These are phyloP conservation scores for Cytospora paraplurivora DNA, from an alignment of 2,329 filamentous ascomycete genomes.

Conservation along the genomic window DNA sequence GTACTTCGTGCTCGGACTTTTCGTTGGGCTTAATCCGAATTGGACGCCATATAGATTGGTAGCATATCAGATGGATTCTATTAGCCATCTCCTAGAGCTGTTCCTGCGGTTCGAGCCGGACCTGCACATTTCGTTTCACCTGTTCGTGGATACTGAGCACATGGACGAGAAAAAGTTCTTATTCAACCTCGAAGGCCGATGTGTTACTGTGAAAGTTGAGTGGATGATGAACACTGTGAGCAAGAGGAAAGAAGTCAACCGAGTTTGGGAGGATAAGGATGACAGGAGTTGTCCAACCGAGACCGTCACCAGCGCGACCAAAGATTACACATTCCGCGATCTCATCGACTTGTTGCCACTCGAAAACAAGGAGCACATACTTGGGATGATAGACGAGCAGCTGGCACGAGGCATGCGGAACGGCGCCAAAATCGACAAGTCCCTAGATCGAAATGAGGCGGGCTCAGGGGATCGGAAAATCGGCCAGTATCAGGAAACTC, in stretches of 20 bases:
- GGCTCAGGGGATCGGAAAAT: not conserved
- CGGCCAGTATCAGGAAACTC: not conserved
- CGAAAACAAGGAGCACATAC: not conserved
- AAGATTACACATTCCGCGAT: not conserved
- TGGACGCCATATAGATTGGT: not conserved
- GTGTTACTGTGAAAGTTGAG: not conserved
- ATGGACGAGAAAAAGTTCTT: not conserved
- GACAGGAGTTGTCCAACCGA: not conserved
- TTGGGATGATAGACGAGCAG: not conserved
- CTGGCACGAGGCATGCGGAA: not conserved
- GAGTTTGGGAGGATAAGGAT: not conserved
- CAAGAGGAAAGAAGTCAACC: accelerated
- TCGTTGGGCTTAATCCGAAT: not conserved
- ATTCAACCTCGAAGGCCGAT: not conserved
- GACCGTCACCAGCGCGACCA: not conserved
- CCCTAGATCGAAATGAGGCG: not conserved
- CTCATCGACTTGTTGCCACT: not conserved
- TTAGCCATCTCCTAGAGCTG: not conserved
- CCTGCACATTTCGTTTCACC: not conserved
- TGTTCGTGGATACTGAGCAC: not conserved
- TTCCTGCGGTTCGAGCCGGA: not conserved
- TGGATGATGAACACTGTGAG: accelerated
- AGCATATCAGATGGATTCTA: not conserved
- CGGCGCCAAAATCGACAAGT: not conserved
- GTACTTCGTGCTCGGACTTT: not conserved